Base-by-base conservation (phyloP, 352 stramenopile genomes). In the Phytopythium kandeliae region DNA sequence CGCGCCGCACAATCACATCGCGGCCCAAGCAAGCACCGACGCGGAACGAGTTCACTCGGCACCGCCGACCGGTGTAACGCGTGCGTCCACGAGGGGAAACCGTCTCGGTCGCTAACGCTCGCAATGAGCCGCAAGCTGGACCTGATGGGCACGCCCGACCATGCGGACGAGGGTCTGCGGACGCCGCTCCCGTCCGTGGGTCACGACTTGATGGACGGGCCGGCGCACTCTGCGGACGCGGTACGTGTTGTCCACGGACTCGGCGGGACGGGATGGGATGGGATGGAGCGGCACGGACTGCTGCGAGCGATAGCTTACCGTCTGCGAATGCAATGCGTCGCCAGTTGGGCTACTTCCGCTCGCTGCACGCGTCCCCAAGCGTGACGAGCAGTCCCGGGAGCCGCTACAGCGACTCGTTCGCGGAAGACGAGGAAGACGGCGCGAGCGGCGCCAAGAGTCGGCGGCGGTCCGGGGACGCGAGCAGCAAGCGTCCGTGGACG, bases 401-500 rank as follows among this genome's bases (percentile, higher is more conserved):
- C 48, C 65, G 65, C 33, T 74, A 69, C 31, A 72, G 65, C 47
- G 65, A 92, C 21, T 69, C 78, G 1, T 83, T 84, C 34, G 78
- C 70, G 11, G 77, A 92, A 47, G 78, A 91, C 12, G 77, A 91
- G 10, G 78, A 89, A 1, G 79, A 83, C 43, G 65, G 65, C n/a
- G 77, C 24, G 12, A 16, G 55, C 40, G 54, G 60, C 37, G 49
- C 1, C 70, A 77, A 51, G 60, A 49, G 60, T 4, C 61, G 76
- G 6, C 69, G 71, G 30, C 89, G 88, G 56, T 71, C 71, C 15
- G 30, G 47, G 2, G 82, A 95, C 50, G 81, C 80, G 6, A 95
- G 89, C 63, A 92, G 84, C 62, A 95, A 95, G 43, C 81, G 82
- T 2, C 79, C 81, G 2, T 95, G 84, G 84, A 92, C 84, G 6